Percentiles rank a stretch among this genome's conserved stretches.
Evolutionary conservation across 1,284 basidiomycete species (phyloP).

Genomic region (Cystobasidium slooffiae): DNA sequence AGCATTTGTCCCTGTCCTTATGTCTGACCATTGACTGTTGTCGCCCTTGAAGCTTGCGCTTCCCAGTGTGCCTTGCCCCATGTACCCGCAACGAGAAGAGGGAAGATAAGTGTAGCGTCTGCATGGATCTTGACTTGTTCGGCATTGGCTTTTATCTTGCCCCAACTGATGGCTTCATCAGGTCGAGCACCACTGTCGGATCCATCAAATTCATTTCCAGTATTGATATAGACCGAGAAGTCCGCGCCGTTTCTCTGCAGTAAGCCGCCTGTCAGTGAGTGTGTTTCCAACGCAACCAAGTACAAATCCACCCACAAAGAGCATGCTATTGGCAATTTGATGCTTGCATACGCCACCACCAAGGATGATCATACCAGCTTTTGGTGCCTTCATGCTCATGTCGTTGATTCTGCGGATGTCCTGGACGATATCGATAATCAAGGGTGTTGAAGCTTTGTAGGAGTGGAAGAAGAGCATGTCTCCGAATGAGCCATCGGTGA

Average conservation of each 20-base stretch:
- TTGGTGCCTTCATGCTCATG: slow-evolving; percentile 80
- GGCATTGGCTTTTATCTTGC: slow-evolving; percentile 90
- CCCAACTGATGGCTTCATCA: slow-evolving; percentile 99
- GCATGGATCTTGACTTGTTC: slow-evolving; percentile 87
- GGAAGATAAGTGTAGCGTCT: slow-evolving; percentile 88
- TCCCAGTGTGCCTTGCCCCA: slow-evolving; percentile 68
- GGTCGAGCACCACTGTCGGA: slow-evolving; percentile 96
- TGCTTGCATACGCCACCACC: slow-evolving; percentile 99
- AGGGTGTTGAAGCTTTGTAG: slow-evolving; percentile 74
- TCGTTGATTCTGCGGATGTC: slow-evolving; percentile 95
- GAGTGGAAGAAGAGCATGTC: slow-evolving; percentile 99
- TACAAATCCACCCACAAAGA: slow-evolving; percentile 70
- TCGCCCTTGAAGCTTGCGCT: slow-evolving; percentile 34
- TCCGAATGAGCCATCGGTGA: slow-evolving; percentile 96
- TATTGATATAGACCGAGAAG: slow-evolving; percentile 97
- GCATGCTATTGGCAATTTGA: slow-evolving; percentile 98
- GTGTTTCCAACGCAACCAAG: slow-evolving; percentile 20
- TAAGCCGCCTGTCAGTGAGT: not conserved
- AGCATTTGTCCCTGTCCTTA: not conserved
- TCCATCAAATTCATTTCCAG: slow-evolving; percentile 98
- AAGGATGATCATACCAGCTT: slow-evolving; percentile 97
- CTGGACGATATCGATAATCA: slow-evolving; percentile 89
- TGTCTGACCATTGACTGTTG: not conserved
- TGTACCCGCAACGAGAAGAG: slow-evolving; percentile 82
- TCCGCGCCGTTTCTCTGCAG: slow-evolving; percentile 93